Percentiles rank a stretch among this genome's conserved stretches.
phyloP scores from a whole-genome alignment of 371 early-diverging fungal genomes.

The Mucor plumbeus region DNA sequence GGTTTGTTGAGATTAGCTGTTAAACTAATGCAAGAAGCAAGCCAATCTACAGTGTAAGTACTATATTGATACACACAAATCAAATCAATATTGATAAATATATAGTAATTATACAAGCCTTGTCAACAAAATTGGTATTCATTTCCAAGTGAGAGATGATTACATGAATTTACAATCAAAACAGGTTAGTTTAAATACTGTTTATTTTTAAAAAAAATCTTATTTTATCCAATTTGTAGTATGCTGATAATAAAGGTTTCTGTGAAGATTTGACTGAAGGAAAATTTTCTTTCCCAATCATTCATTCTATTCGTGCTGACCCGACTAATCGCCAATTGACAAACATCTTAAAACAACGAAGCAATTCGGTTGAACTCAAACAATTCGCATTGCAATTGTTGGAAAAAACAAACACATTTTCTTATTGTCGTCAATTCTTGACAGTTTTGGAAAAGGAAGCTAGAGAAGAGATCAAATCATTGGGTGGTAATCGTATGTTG shows the following conservation, averaged over 20 bases:
- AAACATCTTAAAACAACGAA: constrained; percentile 87
- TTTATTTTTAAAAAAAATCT: neutral
- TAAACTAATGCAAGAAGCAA: constrained; percentile 83
- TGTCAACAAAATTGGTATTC: constrained; percentile 75
- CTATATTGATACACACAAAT: neutral
- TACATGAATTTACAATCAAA: constrained; percentile 89
- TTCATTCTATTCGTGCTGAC: constrained; percentile 78
- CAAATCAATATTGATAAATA: neutral
- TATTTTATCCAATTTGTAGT: constrained; percentile 51
- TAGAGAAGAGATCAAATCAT: constrained; percentile 57
- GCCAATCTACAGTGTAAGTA: constrained; percentile 53
- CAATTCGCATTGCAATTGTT: constrained; percentile 83
- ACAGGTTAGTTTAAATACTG: constrained; percentile 50
- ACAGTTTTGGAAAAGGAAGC: constrained; percentile 64
- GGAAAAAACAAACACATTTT: constrained; percentile 77
- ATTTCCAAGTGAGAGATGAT: constrained; percentile 96
- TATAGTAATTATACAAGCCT: constrained; percentile 10
- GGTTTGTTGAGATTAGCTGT: constrained; percentile 91
- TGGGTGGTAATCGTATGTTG: constrained; percentile 80
- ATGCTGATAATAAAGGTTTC: constrained; percentile 90
- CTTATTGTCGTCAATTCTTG: constrained; percentile 72
- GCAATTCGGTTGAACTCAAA: constrained; percentile 84
- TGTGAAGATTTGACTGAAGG: constrained; percentile 98
- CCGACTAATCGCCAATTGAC: constrained; percentile 65
- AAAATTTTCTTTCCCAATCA: constrained; percentile 94